phyloP scores from a whole-genome alignment of 2,329 filamentous ascomycete species.

The Macrophomina phaseolina region DNA sequence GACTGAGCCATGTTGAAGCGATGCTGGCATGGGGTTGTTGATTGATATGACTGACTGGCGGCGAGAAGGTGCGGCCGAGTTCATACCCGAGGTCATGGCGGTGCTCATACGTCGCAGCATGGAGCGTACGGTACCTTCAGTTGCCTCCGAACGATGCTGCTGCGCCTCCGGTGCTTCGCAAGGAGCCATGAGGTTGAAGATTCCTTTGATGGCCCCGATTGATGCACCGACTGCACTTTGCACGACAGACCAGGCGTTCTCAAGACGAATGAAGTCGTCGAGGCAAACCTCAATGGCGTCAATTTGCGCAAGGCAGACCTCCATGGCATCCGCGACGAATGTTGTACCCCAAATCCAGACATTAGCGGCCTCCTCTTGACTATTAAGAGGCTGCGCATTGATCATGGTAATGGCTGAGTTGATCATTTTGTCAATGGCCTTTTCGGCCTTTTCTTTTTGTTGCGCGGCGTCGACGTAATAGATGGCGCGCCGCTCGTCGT shows the following conservation, averaged over 20 bases:
- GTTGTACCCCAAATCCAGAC: conserved; percentile 53
- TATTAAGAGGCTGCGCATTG: conserved; percentile 43
- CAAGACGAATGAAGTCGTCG: conserved; percentile 53
- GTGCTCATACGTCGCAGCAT: conserved; percentile 29
- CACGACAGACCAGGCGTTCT: conserved; percentile 51
- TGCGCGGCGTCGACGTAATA: conserved; percentile 52
- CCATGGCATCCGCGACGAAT: conserved; percentile 53
- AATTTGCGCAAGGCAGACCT: conserved; percentile 50
- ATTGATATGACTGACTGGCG: conserved; percentile 23
- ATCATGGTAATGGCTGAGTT: conserved; percentile 53
- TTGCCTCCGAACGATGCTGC: conserved; percentile 24
- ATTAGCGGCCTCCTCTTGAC: conserved; percentile 50
- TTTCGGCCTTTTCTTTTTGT: conserved; percentile 52
- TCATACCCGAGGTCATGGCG: conserved; percentile 25
- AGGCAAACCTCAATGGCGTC: conserved; percentile 47
- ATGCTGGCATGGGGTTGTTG: background rate
- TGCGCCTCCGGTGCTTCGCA: conserved; percentile 34
- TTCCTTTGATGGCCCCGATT: conserved; percentile 50
- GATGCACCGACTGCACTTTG: conserved; percentile 49
- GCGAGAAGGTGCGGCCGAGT: conserved; percentile 12
- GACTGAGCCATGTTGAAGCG: conserved; percentile 11
- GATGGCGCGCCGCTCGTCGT: conserved; percentile 38
- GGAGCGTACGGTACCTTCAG: conserved; percentile 24
- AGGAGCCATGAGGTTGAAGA: conserved; percentile 51
- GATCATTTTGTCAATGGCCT: conserved; percentile 54